Evolutionary conservation across 345 rosid genomes (phyloP).

Genomic region (Murraya paniculata): DNA sequence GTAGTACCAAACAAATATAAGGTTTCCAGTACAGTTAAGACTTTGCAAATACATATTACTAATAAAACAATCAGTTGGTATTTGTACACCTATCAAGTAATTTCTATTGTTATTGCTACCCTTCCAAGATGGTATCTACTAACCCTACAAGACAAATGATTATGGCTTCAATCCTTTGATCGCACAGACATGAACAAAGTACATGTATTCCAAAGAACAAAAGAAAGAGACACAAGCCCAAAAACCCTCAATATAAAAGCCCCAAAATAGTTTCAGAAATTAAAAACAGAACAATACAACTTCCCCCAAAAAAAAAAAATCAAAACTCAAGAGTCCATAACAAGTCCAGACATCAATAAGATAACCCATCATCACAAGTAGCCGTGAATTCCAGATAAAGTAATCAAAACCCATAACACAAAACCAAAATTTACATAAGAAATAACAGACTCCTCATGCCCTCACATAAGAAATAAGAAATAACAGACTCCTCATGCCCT

Average conservation of each 20-base stretch:
- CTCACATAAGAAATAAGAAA: no score
- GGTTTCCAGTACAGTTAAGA: neutral
- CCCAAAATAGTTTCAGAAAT: neutral
- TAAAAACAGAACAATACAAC: neutral
- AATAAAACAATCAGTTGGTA: neutral
- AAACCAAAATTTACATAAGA: neutral
- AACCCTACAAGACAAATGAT: neutral
- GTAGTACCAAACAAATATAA: no score
- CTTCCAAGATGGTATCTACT: neutral
- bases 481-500: neutral
- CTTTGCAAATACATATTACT: neutral
- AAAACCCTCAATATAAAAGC: neutral
- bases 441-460: neutral
- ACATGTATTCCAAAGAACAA: neutral
- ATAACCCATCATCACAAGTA: neutral
- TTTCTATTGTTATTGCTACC: neutral
- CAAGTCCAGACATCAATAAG: neutral
- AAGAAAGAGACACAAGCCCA: neutral
- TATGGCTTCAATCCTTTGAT: neutral
- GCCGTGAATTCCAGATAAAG: neutral
- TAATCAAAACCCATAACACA: neutral
- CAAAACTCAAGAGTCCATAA: neutral
- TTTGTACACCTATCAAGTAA: neutral
- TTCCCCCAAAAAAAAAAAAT: neutral
- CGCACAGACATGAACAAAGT: neutral